Conservation (phyloP, 2,329 filamentous ascomycete genomes). For the Apiospora arundinis region DNA sequence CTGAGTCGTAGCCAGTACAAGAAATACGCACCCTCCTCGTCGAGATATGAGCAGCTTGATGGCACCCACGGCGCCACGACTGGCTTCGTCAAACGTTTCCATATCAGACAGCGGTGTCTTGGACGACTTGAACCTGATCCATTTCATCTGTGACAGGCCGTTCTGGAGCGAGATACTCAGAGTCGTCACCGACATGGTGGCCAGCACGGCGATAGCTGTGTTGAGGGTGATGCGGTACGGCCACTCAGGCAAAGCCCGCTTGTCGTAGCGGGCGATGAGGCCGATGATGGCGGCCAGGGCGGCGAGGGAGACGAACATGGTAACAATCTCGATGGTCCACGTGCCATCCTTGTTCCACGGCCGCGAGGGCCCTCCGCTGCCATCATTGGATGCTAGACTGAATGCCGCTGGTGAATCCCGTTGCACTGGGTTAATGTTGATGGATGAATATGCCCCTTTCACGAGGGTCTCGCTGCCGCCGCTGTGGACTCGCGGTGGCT, state of each 20-base stretch:
- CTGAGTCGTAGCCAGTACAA: neutral
- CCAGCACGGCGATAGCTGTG: slow-evolving; percentile 40
- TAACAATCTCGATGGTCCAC: slow-evolving; percentile 38
- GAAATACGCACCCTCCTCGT: slow-evolving; percentile 37
- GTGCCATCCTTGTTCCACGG: slow-evolving; percentile 25
- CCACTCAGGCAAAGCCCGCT: slow-evolving; percentile 38
- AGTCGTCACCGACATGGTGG: slow-evolving; percentile 37
- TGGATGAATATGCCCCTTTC: neutral
- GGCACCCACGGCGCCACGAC: slow-evolving; percentile 40
- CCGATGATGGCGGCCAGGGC: slow-evolving; percentile 39
- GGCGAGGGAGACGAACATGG: slow-evolving; percentile 34
- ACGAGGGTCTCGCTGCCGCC: slow-evolving; percentile 27
- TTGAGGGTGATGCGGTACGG: slow-evolving; percentile 42
- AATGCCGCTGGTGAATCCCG: neutral
- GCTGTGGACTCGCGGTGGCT: slow-evolving; percentile 34
- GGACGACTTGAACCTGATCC: slow-evolving; percentile 40
- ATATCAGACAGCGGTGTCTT: slow-evolving; percentile 39
- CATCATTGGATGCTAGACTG: neutral
- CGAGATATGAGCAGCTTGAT: slow-evolving; percentile 35
- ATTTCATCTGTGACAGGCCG: slow-evolving; percentile 42
- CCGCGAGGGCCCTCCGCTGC: slow-evolving; percentile 6
- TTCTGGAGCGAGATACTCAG: slow-evolving; percentile 40
- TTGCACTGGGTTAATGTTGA: neutral
- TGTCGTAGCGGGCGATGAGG: slow-evolving; percentile 39
- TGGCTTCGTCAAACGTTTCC: slow-evolving; percentile 43